Base-by-base conservation (phyloP, 352 stramenopile species). In the Phytophthora nicotianae region DNA sequence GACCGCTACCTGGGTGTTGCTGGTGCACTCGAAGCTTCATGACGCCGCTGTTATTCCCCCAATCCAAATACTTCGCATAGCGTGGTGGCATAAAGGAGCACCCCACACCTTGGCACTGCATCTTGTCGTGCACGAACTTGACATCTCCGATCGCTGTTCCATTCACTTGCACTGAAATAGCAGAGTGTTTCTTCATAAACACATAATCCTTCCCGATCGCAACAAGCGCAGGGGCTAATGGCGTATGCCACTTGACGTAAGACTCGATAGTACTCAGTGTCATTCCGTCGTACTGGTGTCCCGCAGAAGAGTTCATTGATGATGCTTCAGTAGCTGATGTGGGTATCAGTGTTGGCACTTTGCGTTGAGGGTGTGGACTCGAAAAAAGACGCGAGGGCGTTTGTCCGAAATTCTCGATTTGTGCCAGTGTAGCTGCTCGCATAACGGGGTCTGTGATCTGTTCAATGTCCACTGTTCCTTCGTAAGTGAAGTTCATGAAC, bases 361-460 rank as follows among this genome's bases (percentile, higher is more conserved):
- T 86, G 3, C 86, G 74, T 19, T 80, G 63, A 24, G 86, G 86
- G 45, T 95, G 86, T 0, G 83, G 78, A 10, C 59, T 77, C 13
- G 72, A 74, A 58, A 95, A 95, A 6, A 95, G 70, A 48, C 81
- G 77, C 1, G 81, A 90, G 27, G 90, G 90, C 1, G 88, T 97
- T 64, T 97, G 90, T 0, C 90, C 90, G 58, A 97, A 97, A 49
- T 97, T 88, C 50, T 96, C 84, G 38, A 98, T 97, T 57, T 98
- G 93, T 17, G 79, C 80, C 4, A 97, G 65, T 21, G 94, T 98
- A 23, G 96, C 95, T 41, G 91, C 88, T 41, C 93, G 80, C 76
- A 98, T 89, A 10, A 98, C 81, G 0, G 84, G 82, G 54, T 98
- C 92, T 0, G 83, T 62, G 24, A 95, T 92, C 21, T 80, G 58